Base-by-base conservation (phyloP, 148 eudicot species). In the Simmondsia chinensis region DNA sequence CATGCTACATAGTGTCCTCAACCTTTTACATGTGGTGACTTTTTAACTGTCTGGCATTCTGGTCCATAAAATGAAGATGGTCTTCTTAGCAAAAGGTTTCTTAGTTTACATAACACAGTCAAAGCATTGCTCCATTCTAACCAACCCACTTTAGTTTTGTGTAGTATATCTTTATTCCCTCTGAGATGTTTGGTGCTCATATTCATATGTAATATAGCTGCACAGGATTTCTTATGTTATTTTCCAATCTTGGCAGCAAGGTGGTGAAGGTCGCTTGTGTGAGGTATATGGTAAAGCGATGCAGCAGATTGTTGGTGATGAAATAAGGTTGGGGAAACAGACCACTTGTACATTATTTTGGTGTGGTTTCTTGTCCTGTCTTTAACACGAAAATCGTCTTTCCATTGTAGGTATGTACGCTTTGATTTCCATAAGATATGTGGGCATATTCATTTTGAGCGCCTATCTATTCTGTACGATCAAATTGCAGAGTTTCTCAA, bases 351-450 rank as follows among this genome's bases (percentile, higher is more conserved):
- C 51, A 21, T 38, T 26, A 23, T 16, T 14, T 61, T 0, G 15
- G 35, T 24, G 31, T 40, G 29, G 16, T 20, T 2, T 25, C 24
- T 35, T 38, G 3, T 37, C 39, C 20, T 50, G 6, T 20, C 17
- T 44, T 15, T 38, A 37, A 46, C 34, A 32, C 25, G 57, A 54
- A 56, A 24, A 20, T 24, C 39, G 25, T 38, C 36, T 57, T 10
- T 31, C 54, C 26, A 44, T 41, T 33, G 42, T 52, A 87, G 96
- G 56, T 83, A 80, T 61, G 25, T 77, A 77, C 99, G 82, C 74
- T 91, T 91, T 43, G 99, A 91, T 64, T 91, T 91, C 66, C 95
- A 91, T 54, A 66, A 46, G 39, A 75, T 85, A 20, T 91, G 99
- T 56, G 99, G 99, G 38, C 96, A 91, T 48, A 38, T 76, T 13